Conservation (phyloP, 1,284 basidiomycete genomes). For the Peniophora sp. region DNA sequence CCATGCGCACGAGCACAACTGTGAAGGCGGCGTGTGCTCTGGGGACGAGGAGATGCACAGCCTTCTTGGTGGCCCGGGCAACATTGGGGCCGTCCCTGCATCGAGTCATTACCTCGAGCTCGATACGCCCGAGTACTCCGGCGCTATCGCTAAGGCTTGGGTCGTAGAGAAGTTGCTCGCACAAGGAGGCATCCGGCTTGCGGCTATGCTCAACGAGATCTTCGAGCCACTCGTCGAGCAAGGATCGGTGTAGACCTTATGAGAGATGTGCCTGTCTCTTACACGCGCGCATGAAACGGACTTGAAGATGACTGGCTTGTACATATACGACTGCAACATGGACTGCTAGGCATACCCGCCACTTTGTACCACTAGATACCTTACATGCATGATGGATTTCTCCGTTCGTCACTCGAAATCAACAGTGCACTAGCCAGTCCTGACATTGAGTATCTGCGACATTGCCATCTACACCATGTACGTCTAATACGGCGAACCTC, state of each 20-base stretch:
- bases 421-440: too few species aligned
- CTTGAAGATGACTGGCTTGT: too few species aligned
- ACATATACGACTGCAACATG: too few species aligned
- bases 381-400: too few species aligned
- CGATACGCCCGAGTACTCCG: constrained; percentile 80
- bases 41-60: constrained; percentile 5
- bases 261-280: too few species aligned
- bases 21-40: constrained; percentile 2
- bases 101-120: constrained; percentile 53
- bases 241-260: too few species aligned
- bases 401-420: too few species aligned
- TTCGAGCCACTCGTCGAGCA: constrained; percentile 32
- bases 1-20: constrained; percentile 1
- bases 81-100: background rate
- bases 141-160: constrained; percentile 56
- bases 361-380: too few species aligned
- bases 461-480: too few species aligned
- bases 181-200: constrained; percentile 75
- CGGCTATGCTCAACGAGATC: constrained; percentile 72
- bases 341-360: too few species aligned
- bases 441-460: too few species aligned
- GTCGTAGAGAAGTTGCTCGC: constrained; percentile 77
- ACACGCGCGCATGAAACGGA: too few species aligned
- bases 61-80: background rate
- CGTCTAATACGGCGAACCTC: background rate